phyloP scores from a whole-genome alignment of 495 filamentous ascomycete species.

The Penicillium roqueforti region DNA sequence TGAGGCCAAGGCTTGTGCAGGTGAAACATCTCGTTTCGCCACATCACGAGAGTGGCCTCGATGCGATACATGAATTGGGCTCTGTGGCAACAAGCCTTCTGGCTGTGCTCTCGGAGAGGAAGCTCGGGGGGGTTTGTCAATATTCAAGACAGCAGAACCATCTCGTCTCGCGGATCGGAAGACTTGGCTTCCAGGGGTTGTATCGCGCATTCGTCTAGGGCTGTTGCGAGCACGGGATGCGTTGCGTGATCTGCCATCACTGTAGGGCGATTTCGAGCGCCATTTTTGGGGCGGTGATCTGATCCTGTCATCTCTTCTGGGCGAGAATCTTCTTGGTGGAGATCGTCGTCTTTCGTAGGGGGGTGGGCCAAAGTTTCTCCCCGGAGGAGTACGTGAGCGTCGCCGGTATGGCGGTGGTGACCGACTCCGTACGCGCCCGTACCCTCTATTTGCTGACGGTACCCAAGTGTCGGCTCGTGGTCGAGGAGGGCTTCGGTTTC shows the following conservation, averaged over 20 bases:
- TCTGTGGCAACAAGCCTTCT: slow-evolving; percentile 6
- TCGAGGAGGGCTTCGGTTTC: slow-evolving; percentile 32
- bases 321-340: slow-evolving; percentile 43
- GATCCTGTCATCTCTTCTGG: slow-evolving; percentile 43
- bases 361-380: slow-evolving; percentile 31
- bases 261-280: slow-evolving; percentile 45
- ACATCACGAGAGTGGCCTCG: slow-evolving; percentile 7
- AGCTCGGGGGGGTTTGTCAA: slow-evolving; percentile 24
- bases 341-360: slow-evolving; percentile 38
- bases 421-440: slow-evolving; percentile 41
- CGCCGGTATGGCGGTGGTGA: slow-evolving; percentile 41
- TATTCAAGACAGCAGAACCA: slow-evolving; percentile 9
- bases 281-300: slow-evolving; percentile 41
- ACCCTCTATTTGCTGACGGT: slow-evolving; percentile 35
- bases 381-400: slow-evolving; percentile 45
- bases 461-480: slow-evolving; percentile 47
- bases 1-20: slow-evolving; percentile 16
- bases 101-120: slow-evolving; percentile 22
- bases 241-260: slow-evolving; percentile 32
- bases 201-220: slow-evolving; percentile 34
- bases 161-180: slow-evolving; percentile 26
- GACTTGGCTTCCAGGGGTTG: slow-evolving; percentile 28
- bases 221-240: slow-evolving; percentile 31
- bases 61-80: slow-evolving; percentile 12
- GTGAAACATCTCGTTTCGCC: slow-evolving; percentile 18